Evolutionary conservation across 2,329 filamentous ascomycete species (phyloP), one percentile per base, ranked within the genome.

Genomic region (Paraphoma sp.): DNA sequence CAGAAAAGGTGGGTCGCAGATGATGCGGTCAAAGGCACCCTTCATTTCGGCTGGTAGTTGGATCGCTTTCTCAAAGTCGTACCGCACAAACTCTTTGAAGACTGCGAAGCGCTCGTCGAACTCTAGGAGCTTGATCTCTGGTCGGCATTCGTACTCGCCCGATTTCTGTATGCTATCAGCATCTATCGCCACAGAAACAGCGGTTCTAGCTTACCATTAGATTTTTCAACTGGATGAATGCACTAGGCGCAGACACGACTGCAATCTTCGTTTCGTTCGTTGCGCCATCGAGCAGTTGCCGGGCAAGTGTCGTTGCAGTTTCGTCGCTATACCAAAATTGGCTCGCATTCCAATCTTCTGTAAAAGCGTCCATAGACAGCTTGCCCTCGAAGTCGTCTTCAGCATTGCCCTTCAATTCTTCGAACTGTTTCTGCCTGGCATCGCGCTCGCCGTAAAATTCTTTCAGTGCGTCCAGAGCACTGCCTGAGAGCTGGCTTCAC

Each of bases 321-420:
- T 88, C 85, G 51, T 93, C 87, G 8, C 86, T 87, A 72, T 92
- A 92, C 91, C 91, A 95, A 70, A 95, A 95, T 76, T 94, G 91
- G 59, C 86, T 89, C 69, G 89, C 85, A 70, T 93, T 91, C 91
- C 91, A 95, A 75, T 94, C 89, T 76, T 94, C 91, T 1, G 82
- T 82, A 68, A 94, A 95, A 1, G 84, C 80, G 30, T 90, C 86
- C 85, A 94, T 94, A 41, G 78, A 83, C 33, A 86, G 64, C 45
- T 76, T 76, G 18, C 74, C 72, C 10, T 78, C 74, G 56, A 82
- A 81, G 12, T 83, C 80, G 45, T 83, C 79, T 69, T 90, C 88
- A 1, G 87, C 86, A 36, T 82, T 80, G 10, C 80, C 78, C 75
- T 87, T 87, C 50, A 94, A 80, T 59, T 87, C 83, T 72, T 90